Evolutionary conservation across 2,329 filamentous ascomycete genomes (phyloP).

Genomic region (Colletotrichum horii): DNA sequence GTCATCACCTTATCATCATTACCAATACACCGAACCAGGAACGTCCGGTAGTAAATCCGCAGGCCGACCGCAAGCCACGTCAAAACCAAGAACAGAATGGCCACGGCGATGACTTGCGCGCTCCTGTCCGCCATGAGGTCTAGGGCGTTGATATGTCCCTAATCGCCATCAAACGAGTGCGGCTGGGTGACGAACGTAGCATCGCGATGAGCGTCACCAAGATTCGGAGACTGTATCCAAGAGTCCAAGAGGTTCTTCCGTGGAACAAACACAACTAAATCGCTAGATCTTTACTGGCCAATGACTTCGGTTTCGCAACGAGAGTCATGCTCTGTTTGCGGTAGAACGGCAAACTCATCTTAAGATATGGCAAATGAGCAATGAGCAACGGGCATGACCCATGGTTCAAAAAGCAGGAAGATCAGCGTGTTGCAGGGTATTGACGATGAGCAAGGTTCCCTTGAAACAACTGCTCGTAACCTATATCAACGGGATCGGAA

Average conservation of each 20-base stretch:
- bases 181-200: neutral
- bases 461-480: neutral
- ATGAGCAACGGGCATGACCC: neutral
- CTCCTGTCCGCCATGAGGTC: constrained; percentile 21
- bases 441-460: neutral
- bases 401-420: neutral
- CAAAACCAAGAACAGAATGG: constrained; percentile 36
- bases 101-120: constrained; percentile 27
- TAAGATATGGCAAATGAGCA: neutral
- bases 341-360: neutral
- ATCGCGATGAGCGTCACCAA: neutral
- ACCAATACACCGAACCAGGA: constrained; percentile 34
- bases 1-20: constrained; percentile 38
- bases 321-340: neutral
- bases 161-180: neutral
- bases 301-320: neutral
- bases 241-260: too few species aligned
- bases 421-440: neutral
- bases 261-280: too few species aligned
- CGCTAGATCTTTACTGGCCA: too few species aligned
- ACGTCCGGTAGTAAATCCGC: constrained; percentile 34
- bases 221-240: too few species aligned
- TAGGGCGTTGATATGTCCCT: neutral
- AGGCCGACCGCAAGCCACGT: constrained; percentile 33
- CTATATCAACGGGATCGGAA: neutral